Conservation (phyloP, 805 yeast species). For the Candida coquimbonensis region DNA sequence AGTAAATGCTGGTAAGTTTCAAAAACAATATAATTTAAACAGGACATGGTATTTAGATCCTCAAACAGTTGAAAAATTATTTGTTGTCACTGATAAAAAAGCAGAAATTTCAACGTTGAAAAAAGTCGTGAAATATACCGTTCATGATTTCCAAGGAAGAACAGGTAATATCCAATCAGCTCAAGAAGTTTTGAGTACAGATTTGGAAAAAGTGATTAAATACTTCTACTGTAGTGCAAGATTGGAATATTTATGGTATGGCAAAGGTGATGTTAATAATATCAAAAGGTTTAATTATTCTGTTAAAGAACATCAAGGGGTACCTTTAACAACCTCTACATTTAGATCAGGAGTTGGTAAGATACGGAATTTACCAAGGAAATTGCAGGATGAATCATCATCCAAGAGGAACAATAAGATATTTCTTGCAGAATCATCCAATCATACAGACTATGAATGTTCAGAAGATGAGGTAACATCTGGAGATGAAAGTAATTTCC, state of each 20-base stretch:
- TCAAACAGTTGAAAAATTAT: conserved; percentile 43
- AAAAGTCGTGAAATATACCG: conserved; percentile 64
- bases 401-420: conserved; percentile 1
- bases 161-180: conserved; percentile 28
- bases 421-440: neutral
- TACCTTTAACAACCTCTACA: conserved; percentile 6
- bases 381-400: conserved; percentile 15
- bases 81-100: conserved; percentile 39
- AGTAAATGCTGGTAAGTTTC: conserved; percentile 66
- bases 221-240: conserved; percentile 26
- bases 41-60: conserved; percentile 49
- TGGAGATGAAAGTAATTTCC: neutral
- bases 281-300: conserved; percentile 18
- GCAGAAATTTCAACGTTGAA: conserved; percentile 46
- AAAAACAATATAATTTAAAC: conserved; percentile 55
- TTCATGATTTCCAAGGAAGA: conserved; percentile 53
- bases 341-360: conserved; percentile 10
- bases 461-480: conserved; percentile 1
- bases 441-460: neutral
- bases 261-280: conserved; percentile 38
- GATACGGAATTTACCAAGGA: conserved; percentile 19
- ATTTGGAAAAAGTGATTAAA: conserved; percentile 25
- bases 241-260: conserved; percentile 40
- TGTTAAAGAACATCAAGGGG: neutral
- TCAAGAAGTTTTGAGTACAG: conserved; percentile 32